A percentile compares a stretch with the other conserved stretches of the same genome.
Conservation (phyloP, 352 stramenopile genomes). For the Globisporangium takayamanum region DNA sequence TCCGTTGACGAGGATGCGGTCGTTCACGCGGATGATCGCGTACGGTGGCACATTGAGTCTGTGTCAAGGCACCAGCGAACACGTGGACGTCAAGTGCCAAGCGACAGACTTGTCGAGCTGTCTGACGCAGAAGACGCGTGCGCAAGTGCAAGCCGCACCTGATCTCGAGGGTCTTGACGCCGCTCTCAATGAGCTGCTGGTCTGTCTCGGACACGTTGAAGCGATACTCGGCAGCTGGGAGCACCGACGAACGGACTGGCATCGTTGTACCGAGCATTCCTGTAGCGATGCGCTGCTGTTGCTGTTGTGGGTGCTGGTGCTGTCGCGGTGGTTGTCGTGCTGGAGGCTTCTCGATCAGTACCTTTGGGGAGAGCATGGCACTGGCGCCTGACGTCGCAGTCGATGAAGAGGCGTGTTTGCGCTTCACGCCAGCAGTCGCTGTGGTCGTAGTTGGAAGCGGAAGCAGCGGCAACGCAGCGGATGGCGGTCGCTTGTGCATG, state of each 20-base stretch:
- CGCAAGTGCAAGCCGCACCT: conserved; percentile 20
- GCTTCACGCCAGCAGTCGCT: conserved; percentile 4
- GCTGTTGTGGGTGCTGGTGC: background rate
- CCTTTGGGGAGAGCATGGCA: background rate
- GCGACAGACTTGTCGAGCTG: background rate
- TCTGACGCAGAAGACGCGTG: too few species aligned
- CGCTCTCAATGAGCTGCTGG: conserved; percentile 36
- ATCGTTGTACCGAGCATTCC: background rate
- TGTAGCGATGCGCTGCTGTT: conserved; percentile 6
- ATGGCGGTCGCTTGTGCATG: background rate
- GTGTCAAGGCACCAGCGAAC: background rate
- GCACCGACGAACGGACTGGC: conserved; percentile 1
- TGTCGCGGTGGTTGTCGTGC: background rate
- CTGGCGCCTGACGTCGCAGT: background rate
- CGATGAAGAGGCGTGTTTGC: conserved; percentile 3
- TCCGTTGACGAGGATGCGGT: conserved; percentile 59
- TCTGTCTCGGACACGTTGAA: conserved; percentile 40
- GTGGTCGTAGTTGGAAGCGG: conserved; percentile 1
- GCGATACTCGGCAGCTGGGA: conserved; percentile 46
- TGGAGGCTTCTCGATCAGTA: conserved; percentile 10
- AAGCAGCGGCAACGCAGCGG: background rate
- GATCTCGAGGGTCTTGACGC: conserved; percentile 58
- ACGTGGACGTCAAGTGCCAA: background rate
- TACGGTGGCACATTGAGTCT: conserved; percentile 63
- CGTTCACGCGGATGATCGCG: conserved; percentile 59